Evolutionary conservation across 1,139 yeast species (phyloP), one percentile per base, ranked within the genome.

Genomic region (Geotrichum restrictum): DNA sequence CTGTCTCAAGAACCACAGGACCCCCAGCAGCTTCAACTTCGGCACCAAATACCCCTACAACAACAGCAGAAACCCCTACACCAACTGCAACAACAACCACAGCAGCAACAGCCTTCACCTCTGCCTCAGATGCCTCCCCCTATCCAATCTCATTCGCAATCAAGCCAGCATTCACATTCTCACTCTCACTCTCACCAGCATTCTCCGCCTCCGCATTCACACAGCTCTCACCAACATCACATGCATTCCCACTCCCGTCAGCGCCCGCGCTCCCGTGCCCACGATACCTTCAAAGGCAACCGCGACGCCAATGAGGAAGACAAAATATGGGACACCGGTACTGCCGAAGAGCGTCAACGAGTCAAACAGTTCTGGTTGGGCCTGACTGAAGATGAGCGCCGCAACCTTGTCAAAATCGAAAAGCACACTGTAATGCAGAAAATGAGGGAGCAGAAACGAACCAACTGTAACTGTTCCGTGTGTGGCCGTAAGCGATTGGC

Each of bases 401-500:
- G 79, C 60, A 74, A 78, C 40, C 75, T 89, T 40, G 80, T 87
- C 33, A 75, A 77, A 60, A 78, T 87, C 46, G 89, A 85, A 60
- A 85, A 84, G 65, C 79, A 80, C 50, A 82, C 88, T 36, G 83
- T 88, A 1, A 74, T 85, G 69, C 78, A 77, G 55, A 75, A 81
- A 53, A 80, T 87, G 69, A 79, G 78, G 57, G 79, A 77, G 50
- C 83, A 81, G 62, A 83, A 76, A 62, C 71, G 71, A 60, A 74
- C 67, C 61, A 68, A 66, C 7, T 89, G 96, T 66, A 77, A 82
- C 54, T 91, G 98, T 66, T 73, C 82, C 4, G 82, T 82, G 32
- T 91, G 98, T 70, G 95, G 94, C 1, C 78, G 88, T 49, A 82
- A 86, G 60, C 81, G 83, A 60, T 72, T 76, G 55, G 81, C 88